These are phyloP conservation scores for Coemansia sp. DNA, from an alignment of 192 early-diverging fungal genomes.

Conservation along the genomic window DNA sequence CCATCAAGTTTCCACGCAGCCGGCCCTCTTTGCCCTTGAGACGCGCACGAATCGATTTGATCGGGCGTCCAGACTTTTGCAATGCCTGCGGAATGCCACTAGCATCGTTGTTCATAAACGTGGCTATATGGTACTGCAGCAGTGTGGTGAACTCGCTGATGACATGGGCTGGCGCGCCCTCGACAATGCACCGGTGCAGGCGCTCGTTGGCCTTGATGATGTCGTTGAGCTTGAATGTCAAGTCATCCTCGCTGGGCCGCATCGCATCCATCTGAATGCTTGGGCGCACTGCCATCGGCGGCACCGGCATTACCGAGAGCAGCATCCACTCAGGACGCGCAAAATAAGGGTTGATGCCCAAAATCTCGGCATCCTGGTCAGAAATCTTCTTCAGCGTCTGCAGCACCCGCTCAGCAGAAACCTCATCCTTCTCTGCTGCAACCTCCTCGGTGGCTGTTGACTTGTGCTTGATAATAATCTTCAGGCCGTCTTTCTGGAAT, in stretches of 20 bases:
- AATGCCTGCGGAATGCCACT: slow-evolving; percentile 85
- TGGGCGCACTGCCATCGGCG: slow-evolving; percentile 95
- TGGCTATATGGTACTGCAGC: slow-evolving; percentile 92
- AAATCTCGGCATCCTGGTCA: slow-evolving; percentile 76
- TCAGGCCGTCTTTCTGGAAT: slow-evolving; percentile 77
- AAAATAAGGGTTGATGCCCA: slow-evolving; percentile 87
- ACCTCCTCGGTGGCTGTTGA: slow-evolving; percentile 24
- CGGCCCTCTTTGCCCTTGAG: slow-evolving; percentile 99
- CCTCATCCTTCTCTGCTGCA: slow-evolving; percentile 56
- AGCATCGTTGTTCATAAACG: slow-evolving; percentile 97
- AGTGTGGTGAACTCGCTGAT: slow-evolving; percentile 84
- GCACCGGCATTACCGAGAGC: slow-evolving; percentile 88
- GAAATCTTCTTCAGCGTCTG: slow-evolving; percentile 83
- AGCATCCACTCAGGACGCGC: slow-evolving; percentile 99
- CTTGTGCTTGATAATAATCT: slow-evolving; percentile 54
- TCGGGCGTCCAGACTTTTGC: slow-evolving; percentile 91
- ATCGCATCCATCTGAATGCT: slow-evolving; percentile 92
- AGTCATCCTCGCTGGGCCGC: slow-evolving; percentile 89
- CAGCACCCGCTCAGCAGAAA: slow-evolving; percentile 74
- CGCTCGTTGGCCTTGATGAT: slow-evolving; percentile 91
- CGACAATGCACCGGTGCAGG: slow-evolving; percentile 73
- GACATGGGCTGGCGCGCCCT: slow-evolving; percentile 85
- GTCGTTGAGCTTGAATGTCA: slow-evolving; percentile 91
- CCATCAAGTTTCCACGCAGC: slow-evolving; percentile 98
- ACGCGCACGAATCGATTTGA: slow-evolving; percentile 93